phyloP scores from a whole-genome alignment of 1,139 yeast species.

The Yamadazyma mexicana region DNA sequence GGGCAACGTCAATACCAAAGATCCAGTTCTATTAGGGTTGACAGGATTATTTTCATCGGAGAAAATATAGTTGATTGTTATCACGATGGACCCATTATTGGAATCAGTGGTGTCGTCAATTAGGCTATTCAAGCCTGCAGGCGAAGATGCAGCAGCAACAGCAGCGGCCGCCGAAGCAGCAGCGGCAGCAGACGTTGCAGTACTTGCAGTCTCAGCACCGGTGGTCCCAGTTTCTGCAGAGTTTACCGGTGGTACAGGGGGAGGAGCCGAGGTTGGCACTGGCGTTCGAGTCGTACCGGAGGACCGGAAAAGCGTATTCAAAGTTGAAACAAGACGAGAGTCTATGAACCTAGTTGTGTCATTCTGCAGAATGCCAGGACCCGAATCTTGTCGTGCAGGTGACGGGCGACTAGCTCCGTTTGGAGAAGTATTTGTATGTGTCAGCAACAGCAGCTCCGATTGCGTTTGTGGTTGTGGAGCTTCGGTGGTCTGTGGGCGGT shows the following conservation, averaged over 20 bases:
- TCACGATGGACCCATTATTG: conserved; percentile 36
- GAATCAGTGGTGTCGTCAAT: conserved; percentile 14
- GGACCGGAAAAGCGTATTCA: conserved; percentile 1
- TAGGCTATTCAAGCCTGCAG: not conserved
- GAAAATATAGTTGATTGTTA: conserved; percentile 47
- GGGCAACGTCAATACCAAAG: conserved; percentile 61
- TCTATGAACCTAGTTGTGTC: not conserved
- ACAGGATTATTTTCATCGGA: conserved; percentile 44
- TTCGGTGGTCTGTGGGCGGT: not conserved
- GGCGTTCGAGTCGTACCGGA: not conserved
- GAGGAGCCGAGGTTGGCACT: not conserved
- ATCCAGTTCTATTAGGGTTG: conserved; percentile 50
- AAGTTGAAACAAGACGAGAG: conserved; percentile 1
- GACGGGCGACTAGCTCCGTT: too few species aligned
- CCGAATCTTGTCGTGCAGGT: not conserved
- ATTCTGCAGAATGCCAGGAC: not conserved
- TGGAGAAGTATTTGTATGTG: too few species aligned
- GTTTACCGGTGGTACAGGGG: not conserved
- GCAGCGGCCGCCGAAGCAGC: not conserved
- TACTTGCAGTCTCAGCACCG: not conserved
- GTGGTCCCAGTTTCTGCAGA: too few species aligned
- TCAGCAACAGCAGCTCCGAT: too few species aligned
- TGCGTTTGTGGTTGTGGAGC: not conserved
- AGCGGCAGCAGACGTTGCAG: not conserved
- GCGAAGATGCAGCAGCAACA: not conserved